Base-by-base conservation (phyloP, 73 alveolate genomes). In the Breviolum minutum region DNA sequence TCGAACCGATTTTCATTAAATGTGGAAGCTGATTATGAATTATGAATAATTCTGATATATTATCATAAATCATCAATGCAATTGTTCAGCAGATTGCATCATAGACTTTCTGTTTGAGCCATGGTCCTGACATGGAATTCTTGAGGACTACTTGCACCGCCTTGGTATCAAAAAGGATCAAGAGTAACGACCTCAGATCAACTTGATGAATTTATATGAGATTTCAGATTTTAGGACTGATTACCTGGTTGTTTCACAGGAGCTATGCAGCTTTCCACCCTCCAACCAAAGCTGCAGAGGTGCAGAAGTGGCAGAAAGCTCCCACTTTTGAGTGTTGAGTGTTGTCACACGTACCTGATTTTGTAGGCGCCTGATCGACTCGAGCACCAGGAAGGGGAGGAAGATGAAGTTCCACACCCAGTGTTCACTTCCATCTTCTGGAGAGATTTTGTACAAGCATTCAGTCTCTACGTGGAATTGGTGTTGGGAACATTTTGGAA, bases 141-240 rank as follows among this genome's bases (percentile, higher is more conserved):
- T 40, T 73, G 82, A 91, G 97, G 97, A 91, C 89, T 91, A 91
- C 80, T 32, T 91, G 32, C 89, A 91, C 70, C 97, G 97, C 77
- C 86, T 91, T 60, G 97, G 97, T 19, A 91, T 91, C 64, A 73
- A 71, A 32, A 91, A 73, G 89, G 97, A 91, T 91, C 95, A 88
- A 29, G 95, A 68, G 95, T 30, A 27, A 16, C n/a, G 85, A 8
- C 60, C 95, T 88, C 85, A 73, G 64, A 40, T 85, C 63, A 27
- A 68, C 26, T 4, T 20, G 81, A 11, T 10, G 93, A 22, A 14
- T 48, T 32, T 11, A 13, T 32, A 6, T 17, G 3, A 26, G 60
- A 19, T 4, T 71, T n/a, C n/a, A n/a, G n/a, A n/a, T n/a, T n/a
- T n/a, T 71, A 8, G 82, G 83, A 11, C 13, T 19, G 83, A 73